These are phyloP conservation scores for Paralagenidium karlingii DNA, from an alignment of 352 stramenopile species.

Conservation along the genomic window DNA sequence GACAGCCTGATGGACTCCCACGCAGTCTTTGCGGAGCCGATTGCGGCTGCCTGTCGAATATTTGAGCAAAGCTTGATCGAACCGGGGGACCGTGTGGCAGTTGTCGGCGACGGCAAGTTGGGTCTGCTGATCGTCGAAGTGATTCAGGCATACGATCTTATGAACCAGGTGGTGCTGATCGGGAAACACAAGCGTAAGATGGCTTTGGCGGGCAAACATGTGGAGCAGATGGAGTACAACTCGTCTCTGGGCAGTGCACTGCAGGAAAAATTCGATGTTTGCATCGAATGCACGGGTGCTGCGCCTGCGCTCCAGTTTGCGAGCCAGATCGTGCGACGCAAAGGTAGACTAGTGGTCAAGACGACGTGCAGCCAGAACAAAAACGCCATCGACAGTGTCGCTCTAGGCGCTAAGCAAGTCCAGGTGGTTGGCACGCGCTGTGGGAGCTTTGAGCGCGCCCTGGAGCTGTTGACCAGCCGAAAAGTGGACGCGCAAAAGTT, in stretches of 20 bases:
- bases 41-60: conserved; percentile 78
- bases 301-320: conserved; percentile 23
- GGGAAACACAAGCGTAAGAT: conserved; percentile 50
- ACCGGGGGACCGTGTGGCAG: conserved; percentile 39
- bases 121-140: conserved; percentile 80
- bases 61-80: conserved; percentile 67
- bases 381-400: too few species aligned
- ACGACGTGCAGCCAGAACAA: conserved; percentile 27
- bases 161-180: conserved; percentile 30
- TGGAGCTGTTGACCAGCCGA: conserved; percentile 29
- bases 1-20: conserved; percentile 45
- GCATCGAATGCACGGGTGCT: conserved; percentile 50
- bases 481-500: conserved; percentile 54
- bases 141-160: conserved; percentile 19
- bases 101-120: conserved; percentile 84
- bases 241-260: conserved; percentile 4
- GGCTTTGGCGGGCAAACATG: conserved; percentile 25
- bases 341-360: conserved; percentile 33
- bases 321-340: conserved; percentile 17
- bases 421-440: conserved; percentile 50
- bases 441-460: conserved; percentile 38
- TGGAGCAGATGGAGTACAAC: neutral
- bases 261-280: conserved; percentile 31
- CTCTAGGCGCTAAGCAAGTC: conserved; percentile 31
- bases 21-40: conserved; percentile 74